Evolutionary conservation across 306 rosid species (phyloP).

Genomic region (Castanopsis chinensis): DNA sequence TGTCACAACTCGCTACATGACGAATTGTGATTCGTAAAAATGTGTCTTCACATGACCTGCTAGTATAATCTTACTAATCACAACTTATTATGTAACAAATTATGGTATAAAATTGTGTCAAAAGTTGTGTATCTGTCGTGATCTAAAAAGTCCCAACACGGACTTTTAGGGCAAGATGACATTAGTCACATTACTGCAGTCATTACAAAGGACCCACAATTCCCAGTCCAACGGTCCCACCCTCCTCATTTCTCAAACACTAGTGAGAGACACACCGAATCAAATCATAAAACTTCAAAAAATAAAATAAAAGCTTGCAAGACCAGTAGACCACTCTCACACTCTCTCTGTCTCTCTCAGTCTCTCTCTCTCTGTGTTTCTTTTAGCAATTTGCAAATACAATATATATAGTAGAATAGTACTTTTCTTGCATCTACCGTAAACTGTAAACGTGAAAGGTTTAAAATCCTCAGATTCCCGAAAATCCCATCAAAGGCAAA

Average conservation of each 20-base stretch:
- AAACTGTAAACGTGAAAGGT: constrained; percentile 18
- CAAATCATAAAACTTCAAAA: not conserved
- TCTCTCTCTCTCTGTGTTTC: no score
- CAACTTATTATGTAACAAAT: no score
- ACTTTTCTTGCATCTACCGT: constrained; percentile 20
- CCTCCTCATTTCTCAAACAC: not conserved
- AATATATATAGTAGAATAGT: not conserved
- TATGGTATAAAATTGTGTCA: no score
- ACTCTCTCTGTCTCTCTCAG: no score
- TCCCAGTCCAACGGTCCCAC: not conserved
- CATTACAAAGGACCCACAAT: not conserved
- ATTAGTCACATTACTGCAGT: not conserved
- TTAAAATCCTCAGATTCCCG: constrained; percentile 22
- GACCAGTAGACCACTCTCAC: no score
- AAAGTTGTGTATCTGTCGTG: no score
- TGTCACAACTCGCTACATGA: no score
- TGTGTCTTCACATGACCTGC: no score
- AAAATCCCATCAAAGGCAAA: constrained; percentile 17
- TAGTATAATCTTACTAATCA: no score
- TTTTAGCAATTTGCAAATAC: no score
- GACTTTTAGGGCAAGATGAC: not conserved
- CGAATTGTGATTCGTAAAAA: no score
- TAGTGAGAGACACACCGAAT: not conserved
- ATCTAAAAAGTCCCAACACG: not conserved
- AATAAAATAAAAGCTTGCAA: no score